Evolutionary conservation across 2,329 filamentous ascomycete genomes (phyloP), one percentile per base, ranked within the genome.

Genomic region (Penicillium glabrum): DNA sequence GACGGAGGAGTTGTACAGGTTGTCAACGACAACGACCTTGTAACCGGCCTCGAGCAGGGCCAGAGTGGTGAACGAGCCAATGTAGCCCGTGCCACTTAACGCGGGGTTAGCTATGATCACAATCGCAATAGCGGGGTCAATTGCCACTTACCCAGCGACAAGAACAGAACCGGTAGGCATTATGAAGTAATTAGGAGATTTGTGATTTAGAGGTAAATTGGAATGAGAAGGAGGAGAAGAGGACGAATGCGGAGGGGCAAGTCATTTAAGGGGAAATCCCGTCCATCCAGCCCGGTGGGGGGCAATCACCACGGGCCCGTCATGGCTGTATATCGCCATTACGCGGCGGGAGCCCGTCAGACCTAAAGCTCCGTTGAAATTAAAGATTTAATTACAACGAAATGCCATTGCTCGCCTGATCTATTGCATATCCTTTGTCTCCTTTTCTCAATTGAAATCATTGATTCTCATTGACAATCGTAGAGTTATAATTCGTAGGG

Each of bases 1-100:
- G 70, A 88, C 83, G 60, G 90, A 96, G 48, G 95, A 97, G 80
- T 99, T 99, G 88, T 96, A 96, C 65, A 98, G 86, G 79, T 87
- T 98, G 81, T 99, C 95, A 66, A 95, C 88, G 63, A 99, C 91
- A 75, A 99, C 89, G 62, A 99, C 95, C 76, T 98, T 88, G 84
- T 98, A 98, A 76, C 88, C 93, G 72, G 95, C 90, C 73, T 97
- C 84, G 66, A 99, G 90, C 26, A 99, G 90, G 53, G 92, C 89
- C 51, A 99, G 87, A 55, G 90, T 83, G 60, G 95, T 99, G 83
- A 98, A 98, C 50, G 93, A 98, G 75, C 95, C 95, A 78, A 99
- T 99, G 83, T 99, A 99, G 81, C 95, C 95, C 64, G 93, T 96
- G 72, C 95, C 95, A 84, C 95, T 67, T 57, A 59, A 67, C 24